Percentiles rank a stretch among this genome's conserved stretches.
Conservation (phyloP, 306 rosid genomes). For the Gynostemma pentaphyllum region DNA sequence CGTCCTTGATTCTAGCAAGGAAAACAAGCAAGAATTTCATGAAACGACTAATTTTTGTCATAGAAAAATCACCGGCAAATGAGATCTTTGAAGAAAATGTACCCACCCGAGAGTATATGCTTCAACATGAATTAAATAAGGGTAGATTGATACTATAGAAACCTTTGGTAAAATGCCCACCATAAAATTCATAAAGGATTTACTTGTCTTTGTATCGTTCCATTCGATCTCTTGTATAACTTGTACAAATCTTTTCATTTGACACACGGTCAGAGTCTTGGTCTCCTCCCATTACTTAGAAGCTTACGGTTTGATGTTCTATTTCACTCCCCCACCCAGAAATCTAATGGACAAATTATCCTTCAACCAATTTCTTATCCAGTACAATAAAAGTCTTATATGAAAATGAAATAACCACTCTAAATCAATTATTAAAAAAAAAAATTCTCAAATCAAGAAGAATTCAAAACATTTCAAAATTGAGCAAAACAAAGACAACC, state of each 20-base stretch:
- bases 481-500: neutral
- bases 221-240: too few relatives aligned
- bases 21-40: neutral
- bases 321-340: slow-evolving; percentile 25
- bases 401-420: slow-evolving; percentile 29
- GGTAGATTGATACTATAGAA: too few relatives aligned
- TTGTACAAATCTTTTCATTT: too few relatives aligned
- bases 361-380: slow-evolving; percentile 55
- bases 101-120: too few relatives aligned
- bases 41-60: neutral
- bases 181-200: too few relatives aligned
- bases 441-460: neutral
- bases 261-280: too few relatives aligned
- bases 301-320: too few relatives aligned
- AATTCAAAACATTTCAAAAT: neutral
- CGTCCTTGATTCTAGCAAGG: neutral
- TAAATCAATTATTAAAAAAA: slow-evolving; percentile 10
- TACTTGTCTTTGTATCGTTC: too few relatives aligned
- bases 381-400: slow-evolving; percentile 71
- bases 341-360: slow-evolving; percentile 54
- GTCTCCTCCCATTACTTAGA: too few relatives aligned
- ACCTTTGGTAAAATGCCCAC: too few relatives aligned
- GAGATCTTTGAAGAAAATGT: neutral
- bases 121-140: too few relatives aligned
- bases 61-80: neutral